Evolutionary conservation across 441 rosid species (phyloP).

Genomic region (Flueggea neowawraea): DNA sequence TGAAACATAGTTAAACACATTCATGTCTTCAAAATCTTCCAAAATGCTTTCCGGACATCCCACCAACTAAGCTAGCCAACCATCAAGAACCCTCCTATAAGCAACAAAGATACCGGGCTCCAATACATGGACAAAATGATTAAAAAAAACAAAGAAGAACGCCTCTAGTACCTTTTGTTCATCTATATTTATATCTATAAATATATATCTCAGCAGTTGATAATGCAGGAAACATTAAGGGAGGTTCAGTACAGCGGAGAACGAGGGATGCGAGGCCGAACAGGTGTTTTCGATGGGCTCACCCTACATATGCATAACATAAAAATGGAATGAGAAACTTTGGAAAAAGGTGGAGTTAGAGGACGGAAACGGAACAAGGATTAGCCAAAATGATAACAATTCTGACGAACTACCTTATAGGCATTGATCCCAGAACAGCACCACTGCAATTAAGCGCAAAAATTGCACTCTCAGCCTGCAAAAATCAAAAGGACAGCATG

Average conservation of each 20-base stretch:
- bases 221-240: not conserved
- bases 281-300: slow-evolving; percentile 99
- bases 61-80: too few relatives aligned
- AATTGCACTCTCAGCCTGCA: slow-evolving; percentile 97
- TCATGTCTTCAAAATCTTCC: too few relatives aligned
- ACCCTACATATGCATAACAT: slow-evolving; percentile 51
- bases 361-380: not conserved
- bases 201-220: not conserved
- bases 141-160: too few relatives aligned
- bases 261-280: slow-evolving; percentile 68
- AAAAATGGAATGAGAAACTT: too few relatives aligned
- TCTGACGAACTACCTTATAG: slow-evolving; percentile 59
- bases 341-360: not conserved
- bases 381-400: not conserved
- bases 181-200: too few relatives aligned
- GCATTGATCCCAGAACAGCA: slow-evolving; percentile 68
- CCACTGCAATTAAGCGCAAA: slow-evolving; percentile 94
- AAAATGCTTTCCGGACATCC: too few relatives aligned
- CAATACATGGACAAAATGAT: too few relatives aligned
- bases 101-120: too few relatives aligned
- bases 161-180: too few relatives aligned
- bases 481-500: not conserved
- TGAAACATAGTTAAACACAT: too few relatives aligned
- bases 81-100: too few relatives aligned
- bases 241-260: slow-evolving; percentile 36